Conservation (phyloP, 2,329 filamentous ascomycete genomes). For the Hortaea werneckii region DNA sequence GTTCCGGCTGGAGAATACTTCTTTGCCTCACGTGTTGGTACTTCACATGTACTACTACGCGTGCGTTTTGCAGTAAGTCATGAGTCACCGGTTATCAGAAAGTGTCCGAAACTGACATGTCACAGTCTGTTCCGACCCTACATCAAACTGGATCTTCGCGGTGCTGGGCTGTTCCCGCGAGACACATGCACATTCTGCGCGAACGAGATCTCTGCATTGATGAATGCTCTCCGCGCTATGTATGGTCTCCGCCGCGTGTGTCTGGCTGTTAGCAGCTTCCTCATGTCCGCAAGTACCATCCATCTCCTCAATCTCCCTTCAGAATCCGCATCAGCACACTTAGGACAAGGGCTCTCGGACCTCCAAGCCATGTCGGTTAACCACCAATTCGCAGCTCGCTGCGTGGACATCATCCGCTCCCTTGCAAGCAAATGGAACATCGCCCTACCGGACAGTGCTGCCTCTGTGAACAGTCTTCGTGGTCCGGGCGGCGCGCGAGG, state of each 20-base stretch:
- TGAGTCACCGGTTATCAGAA: not conserved
- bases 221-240: constrained; percentile 33
- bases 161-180: constrained; percentile 52
- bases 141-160: constrained; percentile 50
- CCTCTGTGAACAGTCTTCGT: constrained; percentile 19
- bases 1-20: constrained; percentile 55
- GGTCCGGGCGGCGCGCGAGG: constrained; percentile 5
- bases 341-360: constrained; percentile 33
- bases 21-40: constrained; percentile 62
- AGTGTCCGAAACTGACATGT: constrained; percentile 30
- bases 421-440: constrained; percentile 36
- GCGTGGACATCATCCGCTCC: constrained; percentile 33
- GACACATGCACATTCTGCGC: constrained; percentile 51
- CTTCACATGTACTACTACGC: constrained; percentile 35
- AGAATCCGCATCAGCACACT: constrained; percentile 26
- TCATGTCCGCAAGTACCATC: constrained; percentile 34
- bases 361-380: constrained; percentile 34
- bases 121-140: constrained; percentile 63
- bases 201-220: constrained; percentile 34
- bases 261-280: constrained; percentile 29
- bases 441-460: constrained; percentile 29
- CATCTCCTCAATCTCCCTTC: constrained; percentile 36
- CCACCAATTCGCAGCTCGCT: constrained; percentile 34
- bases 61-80: constrained; percentile 49
- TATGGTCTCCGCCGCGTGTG: constrained; percentile 34